Conservation (phyloP, 2,329 filamentous ascomycete genomes). For the Penicillium psychrosexuale region DNA sequence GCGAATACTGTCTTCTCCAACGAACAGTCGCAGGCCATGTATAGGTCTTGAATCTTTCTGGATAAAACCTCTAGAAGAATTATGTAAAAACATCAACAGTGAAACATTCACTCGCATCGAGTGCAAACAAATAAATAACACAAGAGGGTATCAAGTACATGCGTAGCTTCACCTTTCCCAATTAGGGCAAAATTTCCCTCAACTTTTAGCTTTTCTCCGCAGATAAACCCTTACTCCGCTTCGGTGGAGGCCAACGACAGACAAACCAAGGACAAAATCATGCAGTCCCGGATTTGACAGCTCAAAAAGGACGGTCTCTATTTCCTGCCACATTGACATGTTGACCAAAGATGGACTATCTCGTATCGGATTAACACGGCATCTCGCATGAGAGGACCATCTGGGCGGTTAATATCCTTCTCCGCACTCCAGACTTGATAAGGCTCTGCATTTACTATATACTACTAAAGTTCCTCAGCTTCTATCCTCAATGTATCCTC, state of each 20-base stretch:
- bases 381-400: conserved; percentile 11
- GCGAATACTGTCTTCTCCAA: conserved; percentile 78
- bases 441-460: not conserved
- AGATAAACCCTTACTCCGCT: conserved; percentile 6
- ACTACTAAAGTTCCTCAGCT: not conserved
- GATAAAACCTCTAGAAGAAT: not conserved
- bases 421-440: not conserved
- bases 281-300: conserved; percentile 19
- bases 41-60: not conserved
- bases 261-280: not conserved
- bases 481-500: not conserved
- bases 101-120: conserved; percentile 1
- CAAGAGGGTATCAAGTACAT: conserved; percentile 8
- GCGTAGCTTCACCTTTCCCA: conserved; percentile 29
- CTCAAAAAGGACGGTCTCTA: conserved; percentile 11
- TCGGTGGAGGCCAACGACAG: not conserved
- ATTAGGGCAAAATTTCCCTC: conserved; percentile 38
- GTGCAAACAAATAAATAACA: not conserved
- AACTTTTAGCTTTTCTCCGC: conserved; percentile 17
- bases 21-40: conserved; percentile 34
- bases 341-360: not conserved
- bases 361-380: conserved; percentile 32
- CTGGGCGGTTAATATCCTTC: not conserved
- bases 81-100: not conserved
- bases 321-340: not conserved